Percentiles rank a stretch among this genome's conserved stretches.
Conservation (phyloP, 2,329 filamentous ascomycete species). For the Aspergillus sojae region DNA sequence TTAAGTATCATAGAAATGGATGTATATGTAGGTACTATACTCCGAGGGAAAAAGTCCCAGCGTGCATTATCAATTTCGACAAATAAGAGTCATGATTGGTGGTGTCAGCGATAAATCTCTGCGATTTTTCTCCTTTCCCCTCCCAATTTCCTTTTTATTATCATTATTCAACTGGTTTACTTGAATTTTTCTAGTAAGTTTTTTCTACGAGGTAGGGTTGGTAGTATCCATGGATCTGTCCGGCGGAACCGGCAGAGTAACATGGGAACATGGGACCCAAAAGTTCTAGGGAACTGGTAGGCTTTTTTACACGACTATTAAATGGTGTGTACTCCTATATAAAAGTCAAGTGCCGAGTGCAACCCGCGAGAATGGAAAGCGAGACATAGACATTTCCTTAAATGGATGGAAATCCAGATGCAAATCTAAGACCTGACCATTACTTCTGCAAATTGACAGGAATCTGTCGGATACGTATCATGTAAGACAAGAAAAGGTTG, state of each 20-base stretch:
- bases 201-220: background rate
- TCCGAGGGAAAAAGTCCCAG: constrained; percentile 4
- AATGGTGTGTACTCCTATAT: background rate
- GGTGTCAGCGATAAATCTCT: background rate
- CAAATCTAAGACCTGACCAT: background rate
- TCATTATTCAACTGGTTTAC: background rate
- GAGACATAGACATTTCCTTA: background rate
- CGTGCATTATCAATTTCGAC: constrained; percentile 9
- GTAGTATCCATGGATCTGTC: background rate
- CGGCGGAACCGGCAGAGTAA: background rate
- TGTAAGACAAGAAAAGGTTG: background rate
- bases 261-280: background rate
- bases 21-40: background rate
- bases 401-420: background rate
- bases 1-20: background rate
- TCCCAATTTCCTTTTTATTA: background rate
- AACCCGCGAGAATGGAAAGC: background rate
- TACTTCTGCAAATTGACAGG: background rate
- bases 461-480: background rate
- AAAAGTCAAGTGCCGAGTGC: constrained; percentile 2
- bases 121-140: background rate
- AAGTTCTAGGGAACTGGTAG: background rate
- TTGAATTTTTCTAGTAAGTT: background rate
- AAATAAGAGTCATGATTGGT: constrained; percentile 2
- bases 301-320: background rate